Evolutionary conservation across 2,329 filamentous ascomycete species (phyloP).

Genomic region (Hypoxylon sp.): DNA sequence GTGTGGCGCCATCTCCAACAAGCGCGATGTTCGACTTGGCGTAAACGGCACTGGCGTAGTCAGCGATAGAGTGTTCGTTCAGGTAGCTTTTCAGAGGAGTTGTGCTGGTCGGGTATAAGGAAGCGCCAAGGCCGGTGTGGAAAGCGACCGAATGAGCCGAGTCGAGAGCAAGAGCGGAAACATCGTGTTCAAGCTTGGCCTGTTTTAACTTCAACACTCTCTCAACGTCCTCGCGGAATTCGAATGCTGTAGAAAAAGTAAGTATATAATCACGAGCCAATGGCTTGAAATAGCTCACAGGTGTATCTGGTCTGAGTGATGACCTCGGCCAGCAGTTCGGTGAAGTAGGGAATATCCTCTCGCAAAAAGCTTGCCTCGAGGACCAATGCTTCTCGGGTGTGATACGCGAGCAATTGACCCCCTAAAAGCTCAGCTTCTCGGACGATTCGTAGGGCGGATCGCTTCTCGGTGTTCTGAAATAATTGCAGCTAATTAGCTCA

Average conservation of each 20-base stretch:
- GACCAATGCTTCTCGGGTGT: conserved; percentile 93
- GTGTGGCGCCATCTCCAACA: conserved; percentile 87
- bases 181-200: conserved; percentile 75
- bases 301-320: conserved; percentile 89
- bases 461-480: conserved; percentile 82
- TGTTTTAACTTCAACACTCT: conserved; percentile 83
- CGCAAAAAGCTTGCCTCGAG: conserved; percentile 95
- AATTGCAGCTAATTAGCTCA: conserved; percentile 65
- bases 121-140: conserved; percentile 86
- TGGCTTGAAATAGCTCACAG: conserved; percentile 64
- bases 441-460: conserved; percentile 91
- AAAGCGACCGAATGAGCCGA: conserved; percentile 74
- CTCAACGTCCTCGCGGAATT: conserved; percentile 90
- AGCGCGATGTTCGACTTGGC: conserved; percentile 92
- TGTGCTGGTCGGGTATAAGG: conserved; percentile 79
- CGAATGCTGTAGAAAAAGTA: conserved; percentile 74
- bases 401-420: conserved; percentile 87
- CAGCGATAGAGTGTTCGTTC: conserved; percentile 79
- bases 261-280: conserved; percentile 35
- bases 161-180: conserved; percentile 81
- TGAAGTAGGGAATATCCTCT: conserved; percentile 96
- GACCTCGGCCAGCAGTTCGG: conserved; percentile 94
- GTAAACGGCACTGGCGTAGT: conserved; percentile 85
- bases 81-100: conserved; percentile 85
- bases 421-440: conserved; percentile 97